A percentile compares a stretch with the other conserved stretches of the same genome.
Conservation (phyloP, 768 basidiomycete species). For the Mycena filopes region DNA sequence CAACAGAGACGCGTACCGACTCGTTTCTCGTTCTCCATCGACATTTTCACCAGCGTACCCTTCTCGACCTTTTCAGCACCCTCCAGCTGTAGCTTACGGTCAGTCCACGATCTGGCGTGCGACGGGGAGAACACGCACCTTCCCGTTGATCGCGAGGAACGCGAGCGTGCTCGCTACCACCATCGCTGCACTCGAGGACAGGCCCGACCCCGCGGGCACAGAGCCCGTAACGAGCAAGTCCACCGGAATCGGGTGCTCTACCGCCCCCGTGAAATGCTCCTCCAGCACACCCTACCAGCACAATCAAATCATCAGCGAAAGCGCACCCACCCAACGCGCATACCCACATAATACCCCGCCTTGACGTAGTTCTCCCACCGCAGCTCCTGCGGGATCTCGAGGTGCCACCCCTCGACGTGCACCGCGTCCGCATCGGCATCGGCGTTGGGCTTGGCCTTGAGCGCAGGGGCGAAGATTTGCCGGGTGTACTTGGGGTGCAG, state of each 20-base stretch:
- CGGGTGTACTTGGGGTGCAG: constrained; percentile 67
- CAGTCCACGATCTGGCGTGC: constrained; percentile 14
- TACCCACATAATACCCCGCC: constrained; percentile 81
- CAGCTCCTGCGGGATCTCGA: constrained; percentile 77
- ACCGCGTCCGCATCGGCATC: constrained; percentile 57
- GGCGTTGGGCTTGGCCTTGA: constrained; percentile 40
- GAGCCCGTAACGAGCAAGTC: constrained; percentile 83
- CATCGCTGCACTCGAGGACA: constrained; percentile 91
- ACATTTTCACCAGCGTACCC: constrained; percentile 79
- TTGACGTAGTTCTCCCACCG: constrained; percentile 92
- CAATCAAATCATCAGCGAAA: not conserved
- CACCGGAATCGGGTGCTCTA: constrained; percentile 62
- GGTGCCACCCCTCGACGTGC: constrained; percentile 68
- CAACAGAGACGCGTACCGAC: constrained; percentile 57
- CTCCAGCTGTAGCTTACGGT: constrained; percentile 36
- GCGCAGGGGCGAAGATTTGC: constrained; percentile 67
- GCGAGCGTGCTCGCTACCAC: constrained; percentile 88
- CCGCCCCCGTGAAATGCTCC: constrained; percentile 57
- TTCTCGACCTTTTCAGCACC: constrained; percentile 57
- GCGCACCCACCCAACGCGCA: not conserved
- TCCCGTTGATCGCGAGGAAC: constrained; percentile 81
- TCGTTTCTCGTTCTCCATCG: constrained; percentile 86
- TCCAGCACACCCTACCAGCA: constrained; percentile 70
- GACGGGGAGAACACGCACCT: constrained; percentile 50
- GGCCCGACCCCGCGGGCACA: constrained; percentile 87